Evolutionary conservation across 2,329 filamentous ascomycete genomes (phyloP), one percentile per base, ranked within the genome.

Genomic region (Paecilomyces dactylethromorphus): DNA sequence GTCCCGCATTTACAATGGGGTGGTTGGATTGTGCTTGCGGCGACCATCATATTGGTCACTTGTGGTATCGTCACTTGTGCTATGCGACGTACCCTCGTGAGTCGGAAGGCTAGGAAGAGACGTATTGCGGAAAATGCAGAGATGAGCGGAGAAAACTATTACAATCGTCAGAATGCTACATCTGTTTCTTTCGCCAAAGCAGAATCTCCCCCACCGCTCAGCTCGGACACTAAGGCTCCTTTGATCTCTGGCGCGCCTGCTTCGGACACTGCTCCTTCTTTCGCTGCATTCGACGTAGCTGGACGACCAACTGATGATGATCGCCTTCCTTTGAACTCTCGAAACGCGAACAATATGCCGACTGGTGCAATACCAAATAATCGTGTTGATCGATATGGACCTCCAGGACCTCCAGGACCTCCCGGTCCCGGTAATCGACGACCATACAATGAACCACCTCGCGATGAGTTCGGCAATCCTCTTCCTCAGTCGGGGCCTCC

Each of bases 121-220:
- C 86, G 91, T 53, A 95, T 97, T 70, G 91, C 87, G 2, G 90
- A 95, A 74, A 96, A 97, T 71, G 91, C 92, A 7, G 92, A 97
- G 72, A 97, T 97, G 92, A 97, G 90, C 71, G 93, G 93, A 29
- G 87, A 94, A 68, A 94, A 92, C 70, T 97, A 89, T 72, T 97
- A 95, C 75, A 89, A 87, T 68, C 83, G 87, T 60, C 76, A 82
- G 66, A 71, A 75, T 65, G 73, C 73, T 21, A 66, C 71, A 32
- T 63, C 69, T 18, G 63, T 68, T 54, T 60, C 69, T 50, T 56
- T 51, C 62, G 67, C 59, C 63, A 71, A 78, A 64, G 79, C 81
- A 4, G 82, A 84, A 60, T 81, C 80, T 49, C 81, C 82, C 26
- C 81, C 82, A 32, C 79, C 81, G 2, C 70, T 84, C 58, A 77